Base-by-base conservation (phyloP, 768 basidiomycete genomes). In the Pholiota molesta region DNA sequence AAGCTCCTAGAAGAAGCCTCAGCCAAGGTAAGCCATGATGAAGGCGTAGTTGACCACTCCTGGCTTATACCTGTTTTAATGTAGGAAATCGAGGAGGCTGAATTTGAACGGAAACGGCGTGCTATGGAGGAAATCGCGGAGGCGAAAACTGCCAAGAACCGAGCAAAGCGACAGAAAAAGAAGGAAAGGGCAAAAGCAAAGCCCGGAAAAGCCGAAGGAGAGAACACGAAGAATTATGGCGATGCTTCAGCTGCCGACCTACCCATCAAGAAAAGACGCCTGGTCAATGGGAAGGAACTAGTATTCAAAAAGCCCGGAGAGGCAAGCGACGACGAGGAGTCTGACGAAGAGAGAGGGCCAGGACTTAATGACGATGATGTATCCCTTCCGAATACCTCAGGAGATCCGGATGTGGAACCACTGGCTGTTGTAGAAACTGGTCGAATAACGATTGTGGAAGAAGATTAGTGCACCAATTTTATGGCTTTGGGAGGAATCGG, bases 131-230 rank as follows among this genome's bases (percentile, higher is more conserved):
- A 87, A 29, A 69, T 76, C 3, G 87, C 91, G 0, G 89, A 97
- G 51, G 88, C 90, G 2, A 97, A 95, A 79, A 98, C 97, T 0
- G 89, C 94, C 13, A 99, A 95, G 78, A 99, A 99, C 73, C 85
- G 97, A 19, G 92, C 92, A 16, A 98, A 92, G 73, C 80, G 97
- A 49, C 92, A 90, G 74, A 97, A 97, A 82, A 94, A 94, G 81
- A 99, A 96, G 73, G 90, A 84, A 65, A 78, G 86, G 54, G 74
- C 84, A 40, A 88, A 90, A 73, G 72, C 52, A 2, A 77, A 56
- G 49, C 51, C 69, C 68, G 55, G 72, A 31, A 49, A 49, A 49
- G 23, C 9, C 23, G 73, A 75, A 55, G 62, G 64, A 16, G 56
- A 44, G 7, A 67, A 64, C 68, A 64, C 40, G 57, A 71, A 40